phyloP scores from a whole-genome alignment of 352 stramenopile species.

The Pythium aphanidermatum region DNA sequence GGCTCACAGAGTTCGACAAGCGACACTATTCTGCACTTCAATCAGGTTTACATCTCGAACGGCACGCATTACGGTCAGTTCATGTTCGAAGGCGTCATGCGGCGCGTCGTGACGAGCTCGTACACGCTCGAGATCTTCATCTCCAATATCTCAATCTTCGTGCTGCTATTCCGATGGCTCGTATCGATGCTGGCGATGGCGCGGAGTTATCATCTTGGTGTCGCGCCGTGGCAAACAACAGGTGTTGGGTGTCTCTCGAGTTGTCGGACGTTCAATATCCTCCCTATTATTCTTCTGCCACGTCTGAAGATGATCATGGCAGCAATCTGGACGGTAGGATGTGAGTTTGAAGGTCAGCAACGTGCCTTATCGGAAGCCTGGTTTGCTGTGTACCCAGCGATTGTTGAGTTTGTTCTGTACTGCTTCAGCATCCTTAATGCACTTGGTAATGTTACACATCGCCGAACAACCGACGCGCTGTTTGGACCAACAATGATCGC shows the following conservation, averaged over 20 bases:
- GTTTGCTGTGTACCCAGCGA: conserved; percentile 30
- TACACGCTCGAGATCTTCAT: conserved; percentile 33
- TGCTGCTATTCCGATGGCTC: conserved; percentile 33
- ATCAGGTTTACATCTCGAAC: conserved; percentile 17
- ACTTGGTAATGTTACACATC: conserved; percentile 18
- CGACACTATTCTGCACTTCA: background rate
- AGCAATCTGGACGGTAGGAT: conserved; percentile 23
- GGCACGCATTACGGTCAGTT: conserved; percentile 23
- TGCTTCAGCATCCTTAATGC: conserved; percentile 34
- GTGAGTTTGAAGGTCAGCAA: conserved; percentile 31
- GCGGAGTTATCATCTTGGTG: conserved; percentile 7
- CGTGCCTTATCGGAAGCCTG: conserved; percentile 21
- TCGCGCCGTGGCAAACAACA: conserved; percentile 9
- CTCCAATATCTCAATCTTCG: conserved; percentile 24
- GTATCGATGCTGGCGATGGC: conserved; percentile 11
- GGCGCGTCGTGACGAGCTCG: conserved; percentile 10
- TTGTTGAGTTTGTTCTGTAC: conserved; percentile 19
- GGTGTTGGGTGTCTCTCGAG: conserved; percentile 20
- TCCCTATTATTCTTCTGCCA: conserved; percentile 19
- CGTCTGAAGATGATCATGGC: conserved; percentile 20
- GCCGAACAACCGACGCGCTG: conserved; percentile 23
- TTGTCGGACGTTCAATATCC: conserved; percentile 17
- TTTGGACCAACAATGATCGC: conserved; percentile 25
- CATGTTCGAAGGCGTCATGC: conserved; percentile 10
- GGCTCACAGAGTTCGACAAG: conserved; percentile 1